Base-by-base conservation (phyloP, 768 basidiomycete species). In the Tylopilus balloui region DNA sequence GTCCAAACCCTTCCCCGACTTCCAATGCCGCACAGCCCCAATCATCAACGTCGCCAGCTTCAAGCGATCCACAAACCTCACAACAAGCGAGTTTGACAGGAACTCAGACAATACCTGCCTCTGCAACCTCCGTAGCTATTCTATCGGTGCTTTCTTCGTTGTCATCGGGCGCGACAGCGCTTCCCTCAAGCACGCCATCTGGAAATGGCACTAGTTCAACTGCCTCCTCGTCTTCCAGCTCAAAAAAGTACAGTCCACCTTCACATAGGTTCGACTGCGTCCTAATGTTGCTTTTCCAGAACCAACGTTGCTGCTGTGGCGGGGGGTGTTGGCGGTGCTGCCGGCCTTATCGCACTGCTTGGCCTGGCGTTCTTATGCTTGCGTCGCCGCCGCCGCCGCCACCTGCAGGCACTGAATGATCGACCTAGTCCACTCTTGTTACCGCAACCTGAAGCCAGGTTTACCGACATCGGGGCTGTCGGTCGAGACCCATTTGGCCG, bases 301-400 rank as follows among this genome's bases (percentile, higher is more conserved):
- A 32, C 12, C 13, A 50, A 53, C n/a, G 14, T 58, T n/a, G 54
- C 43, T 34, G 42, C 44, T 28, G 7, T 62, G 9, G 58, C 34
- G 17, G 62, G 62, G 0, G 54, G 55, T 3, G 48, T 25, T n/a
- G 63, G 57, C 15, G 62, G 63, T n/a, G 53, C 13, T 27, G 15
- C 45, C 13, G 55, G 52, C 24, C 31, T 64, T 14, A 37, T 63
- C 1, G 58, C 34, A 14, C 47, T 65, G 2, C 17, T 54, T 47
- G 54, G 11, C 8, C 35, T 62, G n/a, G 45, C 24, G 3, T 25
- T 53, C 0, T 47, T 50, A 19, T 64, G 35, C 34, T 27, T 46
- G 45, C 52, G 52, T 24, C 51, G 53, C 15, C 61, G 54, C 4
- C 61, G 54, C 4, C 48, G 39, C 25, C 23, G 29, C 31, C 49